Conservation (phyloP, 2,329 filamentous ascomycete species). For the Sclerotinia subarctica region DNA sequence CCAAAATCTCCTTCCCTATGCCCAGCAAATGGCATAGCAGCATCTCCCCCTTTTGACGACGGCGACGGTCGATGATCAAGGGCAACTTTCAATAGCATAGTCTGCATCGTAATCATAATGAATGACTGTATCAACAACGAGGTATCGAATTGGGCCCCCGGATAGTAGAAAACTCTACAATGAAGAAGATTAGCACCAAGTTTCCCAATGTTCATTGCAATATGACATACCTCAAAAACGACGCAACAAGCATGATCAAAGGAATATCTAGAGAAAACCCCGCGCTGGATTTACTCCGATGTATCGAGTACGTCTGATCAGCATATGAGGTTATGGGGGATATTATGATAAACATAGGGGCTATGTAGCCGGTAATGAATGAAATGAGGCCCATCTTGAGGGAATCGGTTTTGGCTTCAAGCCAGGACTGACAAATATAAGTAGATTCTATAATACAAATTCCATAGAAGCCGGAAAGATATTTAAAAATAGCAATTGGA, state of each 20-base stretch:
- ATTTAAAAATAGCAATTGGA: background rate
- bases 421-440: constrained; percentile 16
- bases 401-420: background rate
- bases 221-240: constrained; percentile 55
- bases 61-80: constrained; percentile 63
- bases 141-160: constrained; percentile 61
- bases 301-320: constrained; percentile 65
- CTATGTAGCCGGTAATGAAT: constrained; percentile 52
- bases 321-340: constrained; percentile 64
- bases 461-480: constrained; percentile 2
- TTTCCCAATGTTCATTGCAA: background rate
- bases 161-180: constrained; percentile 65
- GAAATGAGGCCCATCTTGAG: constrained; percentile 36
- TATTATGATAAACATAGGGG: constrained; percentile 60
- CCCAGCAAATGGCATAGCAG: constrained; percentile 59
- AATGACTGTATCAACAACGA: constrained; percentile 63
- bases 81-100: constrained; percentile 63
- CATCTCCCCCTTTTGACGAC: constrained; percentile 58
- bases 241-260: constrained; percentile 69
- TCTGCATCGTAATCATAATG: constrained; percentile 63
- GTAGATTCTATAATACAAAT: constrained; percentile 8
- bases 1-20: constrained; percentile 38
- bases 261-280: constrained; percentile 70
- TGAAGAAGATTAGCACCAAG: constrained; percentile 2
- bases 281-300: constrained; percentile 59